Percentiles rank a stretch among this genome's conserved stretches.
Conservation (phyloP, 2,329 filamentous ascomycete genomes). For the Aspergillus quadrilineatus region DNA sequence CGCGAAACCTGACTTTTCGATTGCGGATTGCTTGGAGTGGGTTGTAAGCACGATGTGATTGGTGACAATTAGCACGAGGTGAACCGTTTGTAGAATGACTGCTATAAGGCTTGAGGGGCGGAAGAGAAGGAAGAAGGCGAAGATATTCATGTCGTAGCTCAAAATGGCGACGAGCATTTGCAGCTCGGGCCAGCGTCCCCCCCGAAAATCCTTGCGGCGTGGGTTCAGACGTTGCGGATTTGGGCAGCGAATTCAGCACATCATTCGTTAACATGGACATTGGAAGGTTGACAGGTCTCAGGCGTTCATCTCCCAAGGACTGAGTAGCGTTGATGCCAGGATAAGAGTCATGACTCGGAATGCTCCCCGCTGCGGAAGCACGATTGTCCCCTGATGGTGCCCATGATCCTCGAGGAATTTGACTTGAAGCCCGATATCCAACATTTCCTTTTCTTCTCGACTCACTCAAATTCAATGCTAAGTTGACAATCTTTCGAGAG, state of each 20-base stretch:
- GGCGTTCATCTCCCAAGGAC: slow-evolving; percentile 25
- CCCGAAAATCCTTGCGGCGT: slow-evolving; percentile 62
- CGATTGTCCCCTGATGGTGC: slow-evolving; percentile 28
- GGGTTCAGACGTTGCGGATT: slow-evolving; percentile 29
- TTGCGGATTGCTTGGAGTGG: slow-evolving; percentile 92
- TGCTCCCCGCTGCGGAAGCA: slow-evolving; percentile 15
- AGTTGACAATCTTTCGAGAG: slow-evolving; percentile 84
- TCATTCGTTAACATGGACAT: slow-evolving; percentile 15
- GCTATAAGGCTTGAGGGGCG: slow-evolving; percentile 57
- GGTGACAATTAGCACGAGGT: slow-evolving; percentile 25
- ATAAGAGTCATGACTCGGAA: slow-evolving; percentile 18
- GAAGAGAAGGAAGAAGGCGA: slow-evolving; percentile 73
- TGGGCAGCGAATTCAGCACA: slow-evolving; percentile 31
- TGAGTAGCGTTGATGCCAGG: slow-evolving; percentile 27
- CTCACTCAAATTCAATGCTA: slow-evolving; percentile 86
- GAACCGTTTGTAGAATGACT: slow-evolving; percentile 17
- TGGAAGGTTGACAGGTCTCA: slow-evolving; percentile 14
- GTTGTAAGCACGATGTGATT: slow-evolving; percentile 73
- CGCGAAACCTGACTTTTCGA: slow-evolving; percentile 76
- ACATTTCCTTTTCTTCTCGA: slow-evolving; percentile 62
- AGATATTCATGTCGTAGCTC: slow-evolving; percentile 85
- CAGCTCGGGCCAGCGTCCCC: slow-evolving; percentile 76
- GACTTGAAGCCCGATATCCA: slow-evolving; percentile 53
- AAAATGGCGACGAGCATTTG: slow-evolving; percentile 80
- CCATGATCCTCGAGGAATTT: slow-evolving; percentile 46